Evolutionary conservation across 495 filamentous ascomycete genomes (phyloP).

Genomic region (Lindgomyces ingoldianus): DNA sequence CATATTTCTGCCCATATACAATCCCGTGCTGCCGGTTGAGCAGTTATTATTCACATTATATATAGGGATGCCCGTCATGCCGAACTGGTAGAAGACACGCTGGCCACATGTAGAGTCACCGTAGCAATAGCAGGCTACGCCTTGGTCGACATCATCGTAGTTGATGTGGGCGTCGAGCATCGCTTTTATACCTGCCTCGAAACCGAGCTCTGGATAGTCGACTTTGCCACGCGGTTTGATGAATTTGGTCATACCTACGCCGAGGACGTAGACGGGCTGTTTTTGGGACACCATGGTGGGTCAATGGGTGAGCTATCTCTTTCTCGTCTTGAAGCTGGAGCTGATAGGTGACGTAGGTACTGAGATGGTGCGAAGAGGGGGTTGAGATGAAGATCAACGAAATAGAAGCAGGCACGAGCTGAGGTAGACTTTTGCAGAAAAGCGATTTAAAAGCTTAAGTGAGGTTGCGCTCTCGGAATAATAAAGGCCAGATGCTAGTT

Average conservation of each 20-base stretch:
- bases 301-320: constrained; percentile 8
- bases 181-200: constrained; percentile 93
- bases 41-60: constrained; percentile 99
- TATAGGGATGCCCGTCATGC: constrained; percentile 93
- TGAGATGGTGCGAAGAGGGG: not conserved
- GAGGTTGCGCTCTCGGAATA: constrained; percentile 18
- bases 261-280: constrained; percentile 79
- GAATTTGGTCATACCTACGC: constrained; percentile 98
- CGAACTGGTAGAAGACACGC: constrained; percentile 98
- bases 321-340: not conserved
- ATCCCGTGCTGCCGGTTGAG: constrained; percentile 85
- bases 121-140: constrained; percentile 96
- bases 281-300: constrained; percentile 46
- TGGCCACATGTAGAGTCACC: constrained; percentile 94
- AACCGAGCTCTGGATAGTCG: constrained; percentile 86
- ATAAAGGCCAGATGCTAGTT: constrained; percentile 18
- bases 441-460: not conserved
- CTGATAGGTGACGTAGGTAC: not conserved
- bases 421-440: not conserved
- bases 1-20: constrained; percentile 79
- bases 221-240: constrained; percentile 95
- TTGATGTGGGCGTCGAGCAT: constrained; percentile 93
- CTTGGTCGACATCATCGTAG: constrained; percentile 95
- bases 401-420: not conserved
- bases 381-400: not conserved